Evolutionary conservation across 2,329 filamentous ascomycete genomes (phyloP).

Genomic region (Metarhizium humberi): DNA sequence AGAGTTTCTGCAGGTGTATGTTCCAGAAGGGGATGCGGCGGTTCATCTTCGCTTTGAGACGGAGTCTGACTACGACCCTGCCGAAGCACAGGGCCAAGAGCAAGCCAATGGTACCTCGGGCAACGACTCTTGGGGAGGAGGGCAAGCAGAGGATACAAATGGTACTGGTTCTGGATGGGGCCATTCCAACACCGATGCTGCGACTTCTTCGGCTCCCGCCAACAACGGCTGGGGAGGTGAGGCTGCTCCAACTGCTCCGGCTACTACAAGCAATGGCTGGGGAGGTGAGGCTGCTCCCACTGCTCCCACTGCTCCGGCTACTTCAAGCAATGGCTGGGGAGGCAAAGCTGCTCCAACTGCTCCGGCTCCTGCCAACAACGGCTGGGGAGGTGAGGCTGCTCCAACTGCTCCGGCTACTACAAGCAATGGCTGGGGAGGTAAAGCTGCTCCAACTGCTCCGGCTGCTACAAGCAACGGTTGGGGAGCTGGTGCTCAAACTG

Average conservation of each 20-base stretch:
- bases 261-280: background rate
- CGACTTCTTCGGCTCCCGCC: background rate
- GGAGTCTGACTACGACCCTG: conserved; percentile 42
- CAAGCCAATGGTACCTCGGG: background rate
- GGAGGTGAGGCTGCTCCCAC: background rate
- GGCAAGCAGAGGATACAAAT: background rate
- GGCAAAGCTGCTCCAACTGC: background rate
- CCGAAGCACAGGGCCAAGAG: conserved; percentile 12
- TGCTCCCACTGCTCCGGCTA: background rate
- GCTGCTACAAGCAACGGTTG: too few relatives aligned
- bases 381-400: too few relatives aligned
- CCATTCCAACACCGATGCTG: background rate
- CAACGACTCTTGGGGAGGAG: conserved; percentile 6
- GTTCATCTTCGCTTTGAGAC: conserved; percentile 44
- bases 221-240: conserved; percentile 1
- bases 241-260: background rate
- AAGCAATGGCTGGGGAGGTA: background rate
- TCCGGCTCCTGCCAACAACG: background rate
- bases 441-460: background rate
- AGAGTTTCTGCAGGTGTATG: conserved; percentile 63
- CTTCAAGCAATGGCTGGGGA: background rate
- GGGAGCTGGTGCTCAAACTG: background rate
- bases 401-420: background rate
- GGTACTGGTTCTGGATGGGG: conserved; percentile 5
- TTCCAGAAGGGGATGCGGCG: conserved; percentile 44